These are phyloP conservation scores for Brassica juncea DNA, from an alignment of 345 rosid species.

Conservation along the genomic window DNA sequence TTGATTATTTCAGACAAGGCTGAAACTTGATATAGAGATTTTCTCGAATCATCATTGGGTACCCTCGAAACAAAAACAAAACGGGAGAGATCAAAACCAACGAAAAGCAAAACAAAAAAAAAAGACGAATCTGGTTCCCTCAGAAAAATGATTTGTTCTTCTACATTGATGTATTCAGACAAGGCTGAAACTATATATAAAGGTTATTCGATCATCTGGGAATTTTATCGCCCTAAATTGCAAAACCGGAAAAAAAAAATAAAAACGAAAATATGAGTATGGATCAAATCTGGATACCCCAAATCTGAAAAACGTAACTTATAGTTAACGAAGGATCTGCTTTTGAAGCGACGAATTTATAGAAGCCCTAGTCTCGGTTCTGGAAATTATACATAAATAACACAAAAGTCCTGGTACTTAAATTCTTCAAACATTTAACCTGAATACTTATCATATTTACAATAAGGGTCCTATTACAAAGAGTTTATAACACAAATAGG, in stretches of 20 bases:
- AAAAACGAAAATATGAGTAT: background rate
- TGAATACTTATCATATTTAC: background rate
- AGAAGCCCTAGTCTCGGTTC: constrained; percentile 26
- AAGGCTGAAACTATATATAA: constrained; percentile 36
- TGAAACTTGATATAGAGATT: constrained; percentile 37
- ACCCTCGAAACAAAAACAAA: background rate
- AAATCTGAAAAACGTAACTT: background rate
- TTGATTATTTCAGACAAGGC: constrained; percentile 42
- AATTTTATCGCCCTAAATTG: background rate
- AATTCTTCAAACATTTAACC: background rate
- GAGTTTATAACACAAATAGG: too few relatives aligned
- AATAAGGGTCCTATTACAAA: background rate
- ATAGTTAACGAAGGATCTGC: background rate
- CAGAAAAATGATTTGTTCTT: constrained; percentile 23
- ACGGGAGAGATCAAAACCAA: background rate
- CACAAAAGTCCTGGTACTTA: background rate
- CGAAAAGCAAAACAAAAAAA: background rate
- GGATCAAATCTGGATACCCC: background rate
- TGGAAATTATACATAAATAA: background rate
- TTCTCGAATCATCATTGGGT: constrained; percentile 38
- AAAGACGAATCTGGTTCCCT: constrained; percentile 17
- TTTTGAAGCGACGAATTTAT: constrained; percentile 32
- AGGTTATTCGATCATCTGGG: constrained; percentile 32
- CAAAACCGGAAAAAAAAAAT: background rate
- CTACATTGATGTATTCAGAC: constrained; percentile 29